These are phyloP conservation scores for Chenopodium formosanum DNA, from an alignment of 148 eudicot species.

Conservation along the genomic window DNA sequence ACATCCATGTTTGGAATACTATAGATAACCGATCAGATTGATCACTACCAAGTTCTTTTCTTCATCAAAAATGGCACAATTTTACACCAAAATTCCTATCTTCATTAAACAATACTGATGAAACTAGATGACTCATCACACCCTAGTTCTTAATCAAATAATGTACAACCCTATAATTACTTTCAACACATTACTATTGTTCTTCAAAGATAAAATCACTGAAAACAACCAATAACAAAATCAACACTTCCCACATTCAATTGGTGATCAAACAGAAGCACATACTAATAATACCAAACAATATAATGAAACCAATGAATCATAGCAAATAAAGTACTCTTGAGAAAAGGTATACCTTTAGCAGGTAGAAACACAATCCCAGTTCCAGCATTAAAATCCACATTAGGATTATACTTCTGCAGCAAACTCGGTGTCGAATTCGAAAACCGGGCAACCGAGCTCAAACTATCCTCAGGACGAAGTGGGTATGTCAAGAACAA, in stretches of 20 bases:
- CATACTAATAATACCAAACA: neutral
- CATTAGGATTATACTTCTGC: slow-evolving; percentile 49
- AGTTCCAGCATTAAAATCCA: slow-evolving; percentile 39
- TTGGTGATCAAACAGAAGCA: neutral
- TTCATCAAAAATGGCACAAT: neutral
- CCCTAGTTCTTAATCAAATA: neutral
- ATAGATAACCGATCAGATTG: neutral
- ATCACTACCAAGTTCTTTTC: neutral
- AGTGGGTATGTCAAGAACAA: slow-evolving; percentile 65
- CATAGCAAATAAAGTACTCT: neutral
- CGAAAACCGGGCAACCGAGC: slow-evolving; percentile 23
- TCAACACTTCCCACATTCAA: neutral
- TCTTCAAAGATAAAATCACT: neutral
- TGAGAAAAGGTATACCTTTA: slow-evolving; percentile 46
- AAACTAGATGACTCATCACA: neutral
- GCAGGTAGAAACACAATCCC: slow-evolving; percentile 70
- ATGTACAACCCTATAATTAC: neutral
- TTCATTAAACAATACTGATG: neutral
- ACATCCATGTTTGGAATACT: neutral
- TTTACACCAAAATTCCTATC: neutral
- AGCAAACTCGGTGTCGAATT: slow-evolving; percentile 38
- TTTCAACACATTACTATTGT: neutral
- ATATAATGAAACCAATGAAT: neutral
- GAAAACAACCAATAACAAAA: neutral
- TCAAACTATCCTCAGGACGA: slow-evolving; percentile 44